phyloP scores from a whole-genome alignment of 176 grass and related monocot genomes.

The Chloris gayana region DNA sequence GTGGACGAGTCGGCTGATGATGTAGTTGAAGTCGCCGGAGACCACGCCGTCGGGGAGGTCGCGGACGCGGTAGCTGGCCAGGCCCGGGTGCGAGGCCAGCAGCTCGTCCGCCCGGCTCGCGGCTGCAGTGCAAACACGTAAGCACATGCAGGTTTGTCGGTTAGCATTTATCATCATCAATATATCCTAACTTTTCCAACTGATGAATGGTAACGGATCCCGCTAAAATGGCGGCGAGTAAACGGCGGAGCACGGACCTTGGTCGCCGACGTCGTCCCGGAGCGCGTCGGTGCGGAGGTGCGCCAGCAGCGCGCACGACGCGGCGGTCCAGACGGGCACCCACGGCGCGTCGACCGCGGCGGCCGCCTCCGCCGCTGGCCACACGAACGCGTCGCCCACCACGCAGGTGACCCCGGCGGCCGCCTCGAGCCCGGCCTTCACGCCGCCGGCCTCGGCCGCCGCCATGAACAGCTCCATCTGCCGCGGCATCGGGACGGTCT shows the following conservation, averaged over 20 bases:
- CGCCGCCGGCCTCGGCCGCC: conserved; percentile 32
- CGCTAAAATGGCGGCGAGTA: neutral
- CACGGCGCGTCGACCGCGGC: conserved; percentile 13
- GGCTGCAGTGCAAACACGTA: neutral
- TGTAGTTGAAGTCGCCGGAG: conserved; percentile 45
- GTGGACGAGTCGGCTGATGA: conserved; percentile 46
- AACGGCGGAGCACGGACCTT: neutral
- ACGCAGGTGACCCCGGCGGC: conserved; percentile 32
- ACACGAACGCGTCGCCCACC: conserved; percentile 56
- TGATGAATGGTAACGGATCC: neutral
- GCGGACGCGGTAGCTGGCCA: neutral
- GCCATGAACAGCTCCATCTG: conserved; percentile 54
- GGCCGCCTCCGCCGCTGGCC: conserved; percentile 59
- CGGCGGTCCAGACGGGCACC: conserved; percentile 57
- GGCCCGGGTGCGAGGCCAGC: neutral
- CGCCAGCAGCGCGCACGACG: conserved; percentile 38
- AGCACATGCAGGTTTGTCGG: too few relatives aligned
- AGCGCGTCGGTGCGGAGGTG: conserved; percentile 62
- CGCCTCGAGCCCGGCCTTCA: conserved; percentile 38
- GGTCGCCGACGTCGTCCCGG: conserved; percentile 35
- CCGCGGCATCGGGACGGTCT: neutral
- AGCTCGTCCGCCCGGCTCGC: neutral
- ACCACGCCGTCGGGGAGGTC: conserved; percentile 66
- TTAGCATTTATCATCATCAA: neutral
- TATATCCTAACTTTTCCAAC: neutral